Percentiles rank a stretch among this genome's conserved stretches.
phyloP scores from a whole-genome alignment of 2,329 filamentous ascomycete species.

The Alternaria triticina region DNA sequence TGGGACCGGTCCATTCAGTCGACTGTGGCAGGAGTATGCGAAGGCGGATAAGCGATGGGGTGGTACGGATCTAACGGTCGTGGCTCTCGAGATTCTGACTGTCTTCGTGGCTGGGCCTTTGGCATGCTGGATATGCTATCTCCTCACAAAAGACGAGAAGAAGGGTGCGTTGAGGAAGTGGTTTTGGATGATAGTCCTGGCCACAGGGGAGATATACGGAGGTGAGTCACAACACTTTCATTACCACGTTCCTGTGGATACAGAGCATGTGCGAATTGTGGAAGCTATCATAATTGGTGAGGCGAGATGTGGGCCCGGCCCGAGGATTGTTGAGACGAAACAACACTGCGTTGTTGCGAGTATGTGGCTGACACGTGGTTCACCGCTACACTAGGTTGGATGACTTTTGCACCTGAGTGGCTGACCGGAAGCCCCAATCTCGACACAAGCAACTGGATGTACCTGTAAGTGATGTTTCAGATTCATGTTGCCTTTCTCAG shows the following conservation, averaged over 20 bases:
- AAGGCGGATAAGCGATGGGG: conserved; percentile 69
- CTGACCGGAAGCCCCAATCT: conserved; percentile 64
- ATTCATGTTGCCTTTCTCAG: not conserved
- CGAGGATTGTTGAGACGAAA: conserved; percentile 24
- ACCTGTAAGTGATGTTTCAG: conserved; percentile 51
- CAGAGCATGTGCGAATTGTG: conserved; percentile 9
- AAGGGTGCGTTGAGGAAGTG: conserved; percentile 48
- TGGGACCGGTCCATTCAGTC: conserved; percentile 59
- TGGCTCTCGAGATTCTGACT: conserved; percentile 67
- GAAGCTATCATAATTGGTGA: conserved; percentile 17
- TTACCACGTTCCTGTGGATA: not conserved
- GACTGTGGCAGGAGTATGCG: conserved; percentile 70
- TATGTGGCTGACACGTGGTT: conserved; percentile 48
- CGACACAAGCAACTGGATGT: conserved; percentile 66
- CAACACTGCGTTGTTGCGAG: conserved; percentile 25
- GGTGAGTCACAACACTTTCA: conserved; percentile 44
- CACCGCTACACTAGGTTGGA: conserved; percentile 56
- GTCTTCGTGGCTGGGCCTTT: conserved; percentile 65
- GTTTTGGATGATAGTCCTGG: conserved; percentile 65
- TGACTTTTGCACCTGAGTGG: conserved; percentile 72
- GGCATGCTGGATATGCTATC: conserved; percentile 63
- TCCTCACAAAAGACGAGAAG: conserved; percentile 51
- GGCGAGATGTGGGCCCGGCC: conserved; percentile 27
- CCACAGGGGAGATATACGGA: conserved; percentile 70
- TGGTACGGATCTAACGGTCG: conserved; percentile 63